A percentile compares a stretch with the other conserved stretches of the same genome.
Conservation (phyloP, 768 basidiomycete species). For the Collybia sp. region DNA sequence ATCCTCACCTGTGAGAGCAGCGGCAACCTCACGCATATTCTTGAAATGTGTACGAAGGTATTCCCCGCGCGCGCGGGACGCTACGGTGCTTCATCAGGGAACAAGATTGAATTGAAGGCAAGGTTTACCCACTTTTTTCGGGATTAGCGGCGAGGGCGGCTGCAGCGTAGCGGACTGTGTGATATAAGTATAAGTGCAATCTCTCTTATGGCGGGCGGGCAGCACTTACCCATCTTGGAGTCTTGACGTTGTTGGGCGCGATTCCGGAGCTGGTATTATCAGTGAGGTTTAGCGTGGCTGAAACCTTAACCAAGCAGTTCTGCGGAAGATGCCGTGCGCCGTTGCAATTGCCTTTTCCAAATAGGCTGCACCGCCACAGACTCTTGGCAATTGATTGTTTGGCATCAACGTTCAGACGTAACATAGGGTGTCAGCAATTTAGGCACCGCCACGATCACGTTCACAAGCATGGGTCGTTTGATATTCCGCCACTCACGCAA, state of each 20-base stretch:
- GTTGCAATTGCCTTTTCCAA: too few relatives aligned
- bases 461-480: too few relatives aligned
- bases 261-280: conserved; percentile 19
- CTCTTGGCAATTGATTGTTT: too few relatives aligned
- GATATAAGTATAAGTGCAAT: conserved; percentile 12
- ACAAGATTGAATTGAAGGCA: neutral
- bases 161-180: conserved; percentile 88
- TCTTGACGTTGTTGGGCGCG: conserved; percentile 47
- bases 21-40: conserved; percentile 99
- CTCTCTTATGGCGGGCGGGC: conserved; percentile 10
- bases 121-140: conserved; percentile 84
- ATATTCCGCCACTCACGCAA: too few relatives aligned
- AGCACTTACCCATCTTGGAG: conserved; percentile 62
- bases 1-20: conserved; percentile 79
- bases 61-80: conserved; percentile 90
- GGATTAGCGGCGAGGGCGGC: conserved; percentile 86
- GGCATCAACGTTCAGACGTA: neutral
- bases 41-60: conserved; percentile 99
- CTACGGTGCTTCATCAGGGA: conserved; percentile 37
- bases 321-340: conserved; percentile 12
- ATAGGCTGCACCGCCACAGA: too few relatives aligned
- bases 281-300: conserved; percentile 31
- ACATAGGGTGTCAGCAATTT: neutral
- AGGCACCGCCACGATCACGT: neutral
- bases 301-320: conserved; percentile 41